phyloP scores from a whole-genome alignment of 2,329 filamentous ascomycete genomes.

The Clonostachys rhizophaga region DNA sequence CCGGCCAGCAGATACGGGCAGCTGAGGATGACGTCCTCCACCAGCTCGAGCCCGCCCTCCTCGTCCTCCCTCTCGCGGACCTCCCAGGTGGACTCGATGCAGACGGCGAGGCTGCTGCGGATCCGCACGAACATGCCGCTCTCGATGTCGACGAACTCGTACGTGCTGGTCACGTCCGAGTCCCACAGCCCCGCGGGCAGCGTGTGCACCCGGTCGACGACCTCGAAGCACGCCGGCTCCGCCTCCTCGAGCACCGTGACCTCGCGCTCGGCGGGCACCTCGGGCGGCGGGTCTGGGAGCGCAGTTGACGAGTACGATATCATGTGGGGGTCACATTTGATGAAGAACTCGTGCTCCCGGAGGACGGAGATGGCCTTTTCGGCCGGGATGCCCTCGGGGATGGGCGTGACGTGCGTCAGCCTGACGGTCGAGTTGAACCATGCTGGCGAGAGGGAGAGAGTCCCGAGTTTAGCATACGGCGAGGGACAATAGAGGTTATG shows the following conservation, averaged over 20 bases:
- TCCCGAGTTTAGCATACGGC: too few species aligned
- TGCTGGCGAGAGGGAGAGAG: too few species aligned
- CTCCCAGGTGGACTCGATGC: conserved; percentile 50
- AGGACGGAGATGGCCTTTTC: conserved; percentile 36
- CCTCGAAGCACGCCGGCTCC: conserved; percentile 34
- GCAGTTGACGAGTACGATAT: conserved; percentile 28
- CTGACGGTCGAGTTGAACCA: conserved; percentile 34
- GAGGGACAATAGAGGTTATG: too few species aligned
- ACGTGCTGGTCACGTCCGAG: conserved; percentile 45
- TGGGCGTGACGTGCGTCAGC: conserved; percentile 33
- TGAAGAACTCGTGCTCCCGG: conserved; percentile 46
- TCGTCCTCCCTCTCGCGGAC: conserved; percentile 21
- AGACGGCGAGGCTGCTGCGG: conserved; percentile 40
- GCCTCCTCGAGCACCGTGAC: conserved; percentile 3
- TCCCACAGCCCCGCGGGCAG: conserved; percentile 52
- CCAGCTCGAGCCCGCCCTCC: conserved; percentile 26
- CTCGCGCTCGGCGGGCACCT: conserved; percentile 17
- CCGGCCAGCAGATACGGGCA: conserved; percentile 44
- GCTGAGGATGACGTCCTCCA: conserved; percentile 43
- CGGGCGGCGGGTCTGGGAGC: conserved; percentile 15
- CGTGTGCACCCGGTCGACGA: conserved; percentile 44
- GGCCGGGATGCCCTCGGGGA: conserved; percentile 29
- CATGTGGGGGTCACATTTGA: conserved; percentile 48
- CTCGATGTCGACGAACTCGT: conserved; percentile 46
- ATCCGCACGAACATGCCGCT: conserved; percentile 47